Evolutionary conservation across 495 filamentous ascomycete genomes (phyloP), one percentile per base, ranked within the genome.

Genomic region (Daldinia vernicosa): DNA sequence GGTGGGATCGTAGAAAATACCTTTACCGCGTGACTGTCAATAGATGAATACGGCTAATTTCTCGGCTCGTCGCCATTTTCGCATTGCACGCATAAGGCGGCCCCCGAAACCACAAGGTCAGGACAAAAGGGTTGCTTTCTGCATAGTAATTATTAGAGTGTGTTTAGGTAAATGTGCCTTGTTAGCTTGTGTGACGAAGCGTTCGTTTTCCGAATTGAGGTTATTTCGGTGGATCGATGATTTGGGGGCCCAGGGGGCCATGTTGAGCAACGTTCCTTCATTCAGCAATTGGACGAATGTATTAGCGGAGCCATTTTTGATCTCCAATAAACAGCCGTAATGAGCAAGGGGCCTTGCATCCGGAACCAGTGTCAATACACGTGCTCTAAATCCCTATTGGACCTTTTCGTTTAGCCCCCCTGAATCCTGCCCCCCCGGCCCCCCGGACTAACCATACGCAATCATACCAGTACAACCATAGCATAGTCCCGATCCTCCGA

Each of bases 241-340:
- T 24, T 61, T 70, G 50, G 61, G 63, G 63, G 57, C 57, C 24
- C 57, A 65, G 50, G 61, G 63, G 63, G 57, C 57, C 24, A 58
- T 56, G 60, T 55, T 15, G 24, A 22, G 59, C 27, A 37, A 63
- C 57, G 47, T 45, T 63, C 54, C 30, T 57, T 64, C 27, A 28
- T n/a, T 56, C 17, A 24, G 17, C 33, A 7, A 72, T 72, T 72
- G 70, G 70, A 35, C 8, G 30, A 53, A 62, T 51, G n/a, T 60
- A 15, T 19, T 57, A 57, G 60, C 26, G 55, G 65, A 43, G 50
- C 26, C 15, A 53, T 51, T 52, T 61, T 60, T 56, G 50, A 67
- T 60, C 65, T 57, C 70, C 70, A 73, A 73, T 73, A 52, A 72
- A 47, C 70, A 52, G 70, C 66, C 70, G 8, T 30, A 73, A 66